Conservation (phyloP, 371 early-diverging fungal species). For the Syncephalastrum racemosum region DNA sequence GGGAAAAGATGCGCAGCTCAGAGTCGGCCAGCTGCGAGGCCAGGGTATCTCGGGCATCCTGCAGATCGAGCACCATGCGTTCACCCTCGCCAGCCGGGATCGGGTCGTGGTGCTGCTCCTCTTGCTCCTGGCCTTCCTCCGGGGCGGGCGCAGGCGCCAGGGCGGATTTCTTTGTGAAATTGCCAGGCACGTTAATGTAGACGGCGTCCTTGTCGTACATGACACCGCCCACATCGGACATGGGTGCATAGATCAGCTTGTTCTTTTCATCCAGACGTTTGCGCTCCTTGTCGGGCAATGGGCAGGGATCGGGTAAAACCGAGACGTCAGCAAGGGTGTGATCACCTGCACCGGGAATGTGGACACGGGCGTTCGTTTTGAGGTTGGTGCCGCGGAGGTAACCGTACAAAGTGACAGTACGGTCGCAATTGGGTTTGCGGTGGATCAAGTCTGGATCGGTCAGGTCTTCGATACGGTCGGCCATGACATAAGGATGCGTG, state of each 20-base stretch:
- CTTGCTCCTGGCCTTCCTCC: conserved; percentile 29
- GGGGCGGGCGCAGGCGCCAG: conserved; percentile 41
- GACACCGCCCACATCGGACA: conserved; percentile 97
- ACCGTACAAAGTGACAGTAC: conserved; percentile 93
- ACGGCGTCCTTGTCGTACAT: conserved; percentile 98
- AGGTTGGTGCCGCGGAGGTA: conserved; percentile 94
- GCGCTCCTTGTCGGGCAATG: conserved; percentile 90
- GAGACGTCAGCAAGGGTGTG: conserved; percentile 73
- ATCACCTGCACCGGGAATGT: conserved; percentile 97
- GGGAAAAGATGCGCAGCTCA: conserved; percentile 81
- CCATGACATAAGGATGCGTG: conserved; percentile 93
- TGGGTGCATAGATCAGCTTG: conserved; percentile 97
- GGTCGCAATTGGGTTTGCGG: conserved; percentile 81
- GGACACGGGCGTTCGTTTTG: conserved; percentile 78
- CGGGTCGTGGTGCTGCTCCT: conserved; percentile 36
- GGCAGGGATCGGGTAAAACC: conserved; percentile 89
- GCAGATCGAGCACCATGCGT: conserved; percentile 88
- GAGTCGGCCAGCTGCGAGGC: conserved; percentile 77
- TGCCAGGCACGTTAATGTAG: conserved; percentile 93
- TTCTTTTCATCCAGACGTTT: conserved; percentile 89
- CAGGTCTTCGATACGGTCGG: conserved; percentile 96
- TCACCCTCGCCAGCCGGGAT: conserved; percentile 75
- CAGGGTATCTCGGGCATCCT: conserved; percentile 78
- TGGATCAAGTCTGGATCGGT: conserved; percentile 89
- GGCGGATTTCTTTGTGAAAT: conserved; percentile 68